phyloP scores from a whole-genome alignment of 176 grass and related monocot genomes.

The Poa annua region DNA sequence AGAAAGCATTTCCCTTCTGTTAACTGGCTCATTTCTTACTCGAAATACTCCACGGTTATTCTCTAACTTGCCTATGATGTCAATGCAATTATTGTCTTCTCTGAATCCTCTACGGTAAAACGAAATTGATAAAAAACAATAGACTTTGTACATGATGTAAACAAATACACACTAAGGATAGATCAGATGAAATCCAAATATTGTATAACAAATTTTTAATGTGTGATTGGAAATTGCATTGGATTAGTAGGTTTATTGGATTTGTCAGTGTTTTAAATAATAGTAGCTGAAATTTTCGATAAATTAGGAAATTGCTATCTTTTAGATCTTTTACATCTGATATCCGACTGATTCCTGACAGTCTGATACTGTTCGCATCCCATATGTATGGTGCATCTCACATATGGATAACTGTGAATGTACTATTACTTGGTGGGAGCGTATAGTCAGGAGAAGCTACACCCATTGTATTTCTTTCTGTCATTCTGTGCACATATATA shows the following conservation, averaged over 20 bases:
- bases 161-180: not conserved
- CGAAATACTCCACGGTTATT: constrained; percentile 94
- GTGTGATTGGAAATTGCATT: not conserved
- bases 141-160: not conserved
- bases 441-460: not conserved
- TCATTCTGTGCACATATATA: constrained; percentile 6
- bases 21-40: constrained; percentile 99
- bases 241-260: constrained; percentile 29
- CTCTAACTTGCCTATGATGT: constrained; percentile 17
- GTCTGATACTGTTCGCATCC: not conserved
- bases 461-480: not conserved
- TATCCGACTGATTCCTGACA: not conserved
- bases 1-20: constrained; percentile 99
- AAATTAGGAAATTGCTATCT: constrained; percentile 9
- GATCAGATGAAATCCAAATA: constrained; percentile 11
- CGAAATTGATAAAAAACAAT: not conserved
- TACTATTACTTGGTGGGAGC: not conserved
- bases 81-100: constrained; percentile 23
- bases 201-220: not conserved
- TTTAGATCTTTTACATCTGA: constrained; percentile 1
- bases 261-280: constrained; percentile 26
- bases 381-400: not conserved
- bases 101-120: constrained; percentile 8
- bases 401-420: not conserved
- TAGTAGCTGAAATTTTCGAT: not conserved